Evolutionary conservation across 164 flowering plant genomes (phyloP).

Genomic region (Buxus sempervirens): DNA sequence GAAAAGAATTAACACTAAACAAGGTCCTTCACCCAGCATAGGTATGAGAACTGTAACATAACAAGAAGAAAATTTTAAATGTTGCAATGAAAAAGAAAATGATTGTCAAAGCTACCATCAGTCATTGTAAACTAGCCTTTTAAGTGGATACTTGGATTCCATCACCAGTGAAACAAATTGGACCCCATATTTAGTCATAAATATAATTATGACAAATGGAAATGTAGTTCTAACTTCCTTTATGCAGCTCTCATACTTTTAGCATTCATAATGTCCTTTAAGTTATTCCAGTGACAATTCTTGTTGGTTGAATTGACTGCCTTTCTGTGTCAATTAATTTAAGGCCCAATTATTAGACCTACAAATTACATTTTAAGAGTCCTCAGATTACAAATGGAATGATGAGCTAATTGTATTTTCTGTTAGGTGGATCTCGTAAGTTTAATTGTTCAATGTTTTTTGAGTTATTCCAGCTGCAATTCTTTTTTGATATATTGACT

Average conservation of each 20-base stretch:
- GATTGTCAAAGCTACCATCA: background rate
- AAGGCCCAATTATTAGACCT: too few relatives aligned
- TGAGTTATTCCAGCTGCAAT: background rate
- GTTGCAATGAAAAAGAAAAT: background rate
- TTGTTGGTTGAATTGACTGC: too few relatives aligned
- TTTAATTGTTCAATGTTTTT: too few relatives aligned
- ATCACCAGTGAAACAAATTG: background rate
- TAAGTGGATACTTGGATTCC: background rate
- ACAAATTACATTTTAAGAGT: too few relatives aligned
- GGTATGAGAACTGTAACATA: background rate
- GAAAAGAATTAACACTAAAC: background rate
- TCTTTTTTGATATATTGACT: background rate
- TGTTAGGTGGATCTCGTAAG: too few relatives aligned
- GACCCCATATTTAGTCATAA: background rate
- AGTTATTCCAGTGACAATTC: too few relatives aligned
- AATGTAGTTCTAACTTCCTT: background rate
- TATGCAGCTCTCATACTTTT: background rate
- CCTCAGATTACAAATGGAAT: too few relatives aligned
- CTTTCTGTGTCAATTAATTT: too few relatives aligned
- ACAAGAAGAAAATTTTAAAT: background rate
- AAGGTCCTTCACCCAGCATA: background rate
- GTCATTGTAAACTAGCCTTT: background rate
- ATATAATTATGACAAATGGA: background rate
- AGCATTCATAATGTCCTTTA: background rate
- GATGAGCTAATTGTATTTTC: too few relatives aligned